Evolutionary conservation across 2,329 filamentous ascomycete species (phyloP), one percentile per base, ranked within the genome.

Genomic region (Incumbomyces lentus): DNA sequence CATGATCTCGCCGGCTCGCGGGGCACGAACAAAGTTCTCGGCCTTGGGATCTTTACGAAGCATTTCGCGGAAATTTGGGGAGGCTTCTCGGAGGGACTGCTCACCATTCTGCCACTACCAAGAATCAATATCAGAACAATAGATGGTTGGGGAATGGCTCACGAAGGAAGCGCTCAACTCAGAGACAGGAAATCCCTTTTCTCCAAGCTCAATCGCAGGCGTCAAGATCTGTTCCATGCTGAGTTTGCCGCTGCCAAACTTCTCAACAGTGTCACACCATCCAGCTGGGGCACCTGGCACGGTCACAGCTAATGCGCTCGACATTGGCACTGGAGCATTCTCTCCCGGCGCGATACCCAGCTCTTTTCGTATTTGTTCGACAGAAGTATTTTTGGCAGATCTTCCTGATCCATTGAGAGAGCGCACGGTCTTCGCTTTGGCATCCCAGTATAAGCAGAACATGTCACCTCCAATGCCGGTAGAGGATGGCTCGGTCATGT

Each of bases 401-500:
- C 92, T 81, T n/a, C 92, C 92, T 1, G 89, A 95, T 16, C 89
- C 92, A 64, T 98, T 98, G 64, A 96, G 70, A 8, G 88, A 86
- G 46, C 81, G 82, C 7, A 96, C 82, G 52, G 84, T 84, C 60
- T 84, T 84, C 0, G 82, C 86, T 56, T 82, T 77, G 35, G 87
- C 86, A 61, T 93, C 78, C 70, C 90, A 96, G 72, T 79, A 95
- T 31, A 96, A 78, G 64, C 89, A 89, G 68, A 96, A 98, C 81
- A 95, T 88, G 67, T 98, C 92, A 52, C 92, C 92, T 48, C 92
- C 92, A 50, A 98, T 95, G 34, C 92, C 92, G 1, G 92, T 96
- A 5, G 85, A 92, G 49, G 81, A 81, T 6, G 92, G 92, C 62
- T 98, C 92, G 0, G 90, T 95, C 61, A 96, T 78, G 66, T 95